These are phyloP conservation scores for Cavenderia fasciculata DNA, from an alignment of 78 protist genomes.

Conservation along the genomic window DNA sequence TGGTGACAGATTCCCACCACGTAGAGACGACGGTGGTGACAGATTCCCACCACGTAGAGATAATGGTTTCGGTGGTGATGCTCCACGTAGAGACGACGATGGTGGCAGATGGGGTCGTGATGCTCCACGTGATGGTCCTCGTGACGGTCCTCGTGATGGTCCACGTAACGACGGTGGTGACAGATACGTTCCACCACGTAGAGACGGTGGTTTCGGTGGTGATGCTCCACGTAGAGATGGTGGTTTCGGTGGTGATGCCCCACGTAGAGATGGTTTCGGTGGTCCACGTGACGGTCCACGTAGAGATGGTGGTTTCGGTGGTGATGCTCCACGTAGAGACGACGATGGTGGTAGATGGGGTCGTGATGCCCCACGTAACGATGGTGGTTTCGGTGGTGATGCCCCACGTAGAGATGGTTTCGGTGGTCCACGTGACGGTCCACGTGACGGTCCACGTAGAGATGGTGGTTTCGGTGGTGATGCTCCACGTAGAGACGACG, in stretches of 20 bases:
- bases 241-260: not conserved
- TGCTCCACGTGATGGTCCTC: not conserved
- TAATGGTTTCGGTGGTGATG: not conserved
- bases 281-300: slow-evolving; percentile 1
- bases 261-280: slow-evolving; percentile 17
- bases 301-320: not conserved
- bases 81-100: not conserved
- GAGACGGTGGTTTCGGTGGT: not conserved
- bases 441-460: not conserved
- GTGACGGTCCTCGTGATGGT: not conserved
- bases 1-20: not conserved
- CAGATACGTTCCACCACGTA: not conserved
- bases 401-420: not conserved
- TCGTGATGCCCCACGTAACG: not conserved
- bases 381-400: slow-evolving; percentile 2
- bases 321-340: not conserved
- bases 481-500: not conserved
- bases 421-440: not conserved
- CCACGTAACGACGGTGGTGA: not conserved
- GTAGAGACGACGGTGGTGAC: not conserved
- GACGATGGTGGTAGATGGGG: not conserved
- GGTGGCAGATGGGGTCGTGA: not conserved
- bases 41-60: not conserved
- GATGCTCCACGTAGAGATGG: not conserved
- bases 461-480: not conserved